A percentile compares a stretch with the other conserved stretches of the same genome.
Evolutionary conservation across 495 filamentous ascomycete species (phyloP).

Genomic region (Chaetomium cochliodes): DNA sequence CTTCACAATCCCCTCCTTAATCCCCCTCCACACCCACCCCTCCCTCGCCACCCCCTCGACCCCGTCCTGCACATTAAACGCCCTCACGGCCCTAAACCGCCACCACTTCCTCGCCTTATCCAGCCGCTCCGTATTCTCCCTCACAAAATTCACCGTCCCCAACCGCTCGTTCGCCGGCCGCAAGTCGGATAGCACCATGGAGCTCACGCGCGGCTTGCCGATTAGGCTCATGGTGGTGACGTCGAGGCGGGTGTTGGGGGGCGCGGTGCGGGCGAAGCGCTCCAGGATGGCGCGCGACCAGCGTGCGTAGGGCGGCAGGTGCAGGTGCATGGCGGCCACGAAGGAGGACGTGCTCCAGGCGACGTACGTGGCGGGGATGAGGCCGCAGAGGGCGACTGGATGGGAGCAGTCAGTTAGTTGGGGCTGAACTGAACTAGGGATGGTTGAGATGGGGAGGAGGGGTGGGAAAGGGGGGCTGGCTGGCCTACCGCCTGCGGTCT

Average conservation of each 20-base stretch:
- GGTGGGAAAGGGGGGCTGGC: background rate
- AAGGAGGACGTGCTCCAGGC: slow-evolving; percentile 64
- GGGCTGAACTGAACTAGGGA: no score
- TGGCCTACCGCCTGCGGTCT: slow-evolving; percentile 35
- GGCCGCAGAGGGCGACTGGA: slow-evolving; percentile 58
- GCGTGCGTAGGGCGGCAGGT: slow-evolving; percentile 67
- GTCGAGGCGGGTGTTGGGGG: slow-evolving; percentile 62
- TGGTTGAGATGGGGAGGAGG: background rate
- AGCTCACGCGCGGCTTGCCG: slow-evolving; percentile 53
- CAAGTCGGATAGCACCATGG: slow-evolving; percentile 52
- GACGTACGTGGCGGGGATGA: slow-evolving; percentile 66
- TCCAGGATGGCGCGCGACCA: slow-evolving; percentile 63
- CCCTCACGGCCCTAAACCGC: slow-evolving; percentile 36
- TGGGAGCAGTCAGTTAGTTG: slow-evolving; percentile 11
- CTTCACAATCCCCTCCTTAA: slow-evolving; percentile 25
- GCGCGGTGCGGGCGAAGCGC: slow-evolving; percentile 61
- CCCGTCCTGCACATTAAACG: slow-evolving; percentile 35
- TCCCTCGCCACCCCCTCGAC: slow-evolving; percentile 20
- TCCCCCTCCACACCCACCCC: slow-evolving; percentile 37
- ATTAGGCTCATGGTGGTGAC: slow-evolving; percentile 69
- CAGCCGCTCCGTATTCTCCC: no score
- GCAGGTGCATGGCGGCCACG: slow-evolving; percentile 69
- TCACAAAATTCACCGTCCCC: slow-evolving; percentile 54
- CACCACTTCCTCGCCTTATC: slow-evolving; percentile 43
- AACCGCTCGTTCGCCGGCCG: slow-evolving; percentile 37